Base-by-base conservation (phyloP, 495 filamentous ascomycete genomes). In the Penicillium angulare region DNA sequence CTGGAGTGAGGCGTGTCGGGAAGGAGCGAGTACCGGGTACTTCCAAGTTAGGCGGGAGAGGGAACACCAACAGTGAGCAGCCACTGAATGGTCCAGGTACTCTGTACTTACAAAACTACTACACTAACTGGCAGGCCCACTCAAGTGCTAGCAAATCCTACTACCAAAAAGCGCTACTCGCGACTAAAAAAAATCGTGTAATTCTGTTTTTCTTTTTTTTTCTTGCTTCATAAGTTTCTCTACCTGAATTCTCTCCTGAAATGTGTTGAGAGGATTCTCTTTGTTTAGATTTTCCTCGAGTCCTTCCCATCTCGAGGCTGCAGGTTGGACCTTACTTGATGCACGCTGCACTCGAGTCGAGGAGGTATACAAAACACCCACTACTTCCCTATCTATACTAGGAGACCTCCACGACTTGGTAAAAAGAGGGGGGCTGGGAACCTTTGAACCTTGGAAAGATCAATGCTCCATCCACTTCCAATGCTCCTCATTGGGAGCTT, bases 211-310 rank as follows among this genome's bases (percentile, higher is more conserved):
- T n/a, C n/a, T n/a, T n/a, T n/a, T n/a, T n/a, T n/a, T n/a, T 24
- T 43, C 10, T 40, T 17, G 12, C 15, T 6, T 12, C 7, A 34
- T 15, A 17, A 29, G 12, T 17, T 6, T 15, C 26, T n/a, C 20
- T n/a, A 16, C 5, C 29, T 43, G 17, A 24, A 41, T 43, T 22
- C 20, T 10, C 10, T 8, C n/a, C 26, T n/a, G 29, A 21, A 34
- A 35, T 47, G 20, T 48, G 47, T 26, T 39, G 36, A 17, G 26
- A 15, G n/a, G n/a, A 13, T 13, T 6, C 12, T 16, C 2, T 49
- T 59, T 63, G 56, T 63, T 63, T 63, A 57, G 56, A 63, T 63
- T 47, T 52, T 55, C 57, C 13, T 55, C 44, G 43, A 63, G 53
- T 60, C 50, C 46, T 63, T 44, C 53, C 60, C 43, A 35, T 43